Percentiles rank a stretch among this genome's conserved stretches.
Evolutionary conservation across 495 filamentous ascomycete species (phyloP).

Genomic region (Collariella sp.): DNA sequence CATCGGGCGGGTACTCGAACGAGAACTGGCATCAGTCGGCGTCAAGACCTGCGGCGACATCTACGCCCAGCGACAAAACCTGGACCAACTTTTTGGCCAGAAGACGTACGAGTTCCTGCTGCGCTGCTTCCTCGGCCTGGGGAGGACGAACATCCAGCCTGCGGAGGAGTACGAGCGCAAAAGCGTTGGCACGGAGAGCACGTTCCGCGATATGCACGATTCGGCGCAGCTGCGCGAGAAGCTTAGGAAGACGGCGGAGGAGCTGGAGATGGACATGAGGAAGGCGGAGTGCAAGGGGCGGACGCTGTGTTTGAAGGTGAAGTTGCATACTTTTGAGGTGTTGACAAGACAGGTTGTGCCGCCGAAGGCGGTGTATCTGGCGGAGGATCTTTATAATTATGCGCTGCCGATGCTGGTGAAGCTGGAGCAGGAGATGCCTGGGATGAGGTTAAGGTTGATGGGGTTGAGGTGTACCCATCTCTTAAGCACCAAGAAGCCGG

Average conservation of each 20-base stretch:
- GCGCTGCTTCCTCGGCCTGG: conserved; percentile 75
- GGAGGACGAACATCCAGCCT: conserved; percentile 79
- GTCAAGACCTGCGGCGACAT: conserved; percentile 88
- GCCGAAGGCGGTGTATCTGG: conserved; percentile 58
- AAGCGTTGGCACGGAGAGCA: conserved; percentile 88
- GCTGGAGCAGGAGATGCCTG: conserved; percentile 76
- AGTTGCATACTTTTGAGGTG: conserved; percentile 90
- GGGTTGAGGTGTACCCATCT: conserved; percentile 82
- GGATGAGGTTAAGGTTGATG: conserved; percentile 76
- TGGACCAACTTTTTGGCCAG: conserved; percentile 73
- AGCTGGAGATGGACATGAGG: conserved; percentile 80
- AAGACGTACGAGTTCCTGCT: conserved; percentile 85
- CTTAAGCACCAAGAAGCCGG: conserved; percentile 68
- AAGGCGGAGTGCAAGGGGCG: conserved; percentile 77
- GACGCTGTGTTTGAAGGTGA: conserved; percentile 85
- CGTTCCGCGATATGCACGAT: conserved; percentile 73
- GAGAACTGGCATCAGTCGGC: conserved; percentile 80
- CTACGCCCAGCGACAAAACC: conserved; percentile 60
- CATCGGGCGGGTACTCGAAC: conserved; percentile 85
- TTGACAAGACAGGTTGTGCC: conserved; percentile 70
- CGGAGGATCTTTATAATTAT: conserved; percentile 78
- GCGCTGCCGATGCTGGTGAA: conserved; percentile 76
- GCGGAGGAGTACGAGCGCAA: conserved; percentile 87
- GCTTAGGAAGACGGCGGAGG: conserved; percentile 68
- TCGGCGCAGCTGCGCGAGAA: conserved; percentile 64